Conservation (phyloP, 1,284 basidiomycete species). For the Neonothopanus nambi region DNA sequence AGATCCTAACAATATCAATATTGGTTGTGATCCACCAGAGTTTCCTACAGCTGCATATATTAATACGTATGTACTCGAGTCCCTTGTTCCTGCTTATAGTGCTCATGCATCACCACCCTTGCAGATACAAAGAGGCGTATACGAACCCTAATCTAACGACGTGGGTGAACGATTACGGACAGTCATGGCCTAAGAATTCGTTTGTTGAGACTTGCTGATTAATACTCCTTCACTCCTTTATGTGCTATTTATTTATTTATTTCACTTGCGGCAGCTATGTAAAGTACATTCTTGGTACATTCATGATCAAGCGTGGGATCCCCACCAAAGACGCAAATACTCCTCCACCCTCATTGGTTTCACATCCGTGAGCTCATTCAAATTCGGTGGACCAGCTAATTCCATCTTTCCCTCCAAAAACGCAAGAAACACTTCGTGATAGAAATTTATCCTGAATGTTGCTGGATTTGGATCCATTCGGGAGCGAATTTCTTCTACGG, state of each 20-base stretch:
- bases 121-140: slow-evolving; percentile 23
- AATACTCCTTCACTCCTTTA: too few relatives aligned
- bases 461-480: slow-evolving; percentile 1
- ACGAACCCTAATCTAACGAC: slow-evolving; percentile 24
- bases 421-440: background rate
- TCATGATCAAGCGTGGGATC: too few relatives aligned
- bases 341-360: slow-evolving; percentile 8
- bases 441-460: background rate
- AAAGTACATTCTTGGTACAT: too few relatives aligned
- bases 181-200: slow-evolving; percentile 30
- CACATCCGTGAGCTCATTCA: slow-evolving; percentile 6
- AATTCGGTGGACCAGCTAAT: background rate
- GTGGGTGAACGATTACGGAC: slow-evolving; percentile 48
- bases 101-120: too few relatives aligned
- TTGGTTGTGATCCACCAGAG: slow-evolving; percentile 68
- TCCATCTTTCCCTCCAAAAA: background rate
- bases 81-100: background rate
- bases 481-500: background rate
- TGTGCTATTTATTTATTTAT: too few relatives aligned
- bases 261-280: too few relatives aligned
- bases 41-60: slow-evolving; percentile 30
- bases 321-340: slow-evolving; percentile 11
- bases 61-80: slow-evolving; percentile 16
- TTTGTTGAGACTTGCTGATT: slow-evolving; percentile 20
- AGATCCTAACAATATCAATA: slow-evolving; percentile 50